phyloP scores from a whole-genome alignment of 148 eudicot genomes.

The Silene uniflora region DNA sequence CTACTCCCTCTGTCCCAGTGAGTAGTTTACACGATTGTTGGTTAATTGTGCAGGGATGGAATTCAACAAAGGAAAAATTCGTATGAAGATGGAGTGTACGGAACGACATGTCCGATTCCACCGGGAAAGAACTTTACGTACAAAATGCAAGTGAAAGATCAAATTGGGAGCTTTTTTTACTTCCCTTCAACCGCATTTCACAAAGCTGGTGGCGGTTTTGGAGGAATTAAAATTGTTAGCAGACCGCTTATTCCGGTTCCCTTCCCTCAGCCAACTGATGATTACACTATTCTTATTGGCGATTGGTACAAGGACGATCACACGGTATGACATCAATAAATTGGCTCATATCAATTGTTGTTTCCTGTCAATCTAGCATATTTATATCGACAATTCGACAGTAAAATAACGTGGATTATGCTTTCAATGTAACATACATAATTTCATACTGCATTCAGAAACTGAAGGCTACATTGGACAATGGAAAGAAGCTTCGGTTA shows the following conservation, averaged over 20 bases:
- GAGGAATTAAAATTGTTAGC: slow-evolving; percentile 63
- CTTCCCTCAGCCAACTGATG: slow-evolving; percentile 57
- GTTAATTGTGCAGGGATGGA: slow-evolving; percentile 51
- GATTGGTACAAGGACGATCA: slow-evolving; percentile 64
- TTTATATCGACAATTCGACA: too few relatives aligned
- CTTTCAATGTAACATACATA: too few relatives aligned
- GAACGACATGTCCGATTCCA: slow-evolving; percentile 91
- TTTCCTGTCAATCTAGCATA: too few relatives aligned
- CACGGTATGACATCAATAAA: too few relatives aligned
- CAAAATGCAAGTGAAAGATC: slow-evolving; percentile 73
- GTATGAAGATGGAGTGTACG: slow-evolving; percentile 69
- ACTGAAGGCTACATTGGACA: slow-evolving; percentile 49
- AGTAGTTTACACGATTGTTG: too few relatives aligned
- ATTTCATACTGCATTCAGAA: slow-evolving; percentile 25
- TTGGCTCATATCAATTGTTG: too few relatives aligned
- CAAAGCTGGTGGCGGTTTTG: slow-evolving; percentile 84
- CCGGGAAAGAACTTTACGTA: slow-evolving; percentile 76
- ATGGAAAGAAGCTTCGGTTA: slow-evolving; percentile 48
- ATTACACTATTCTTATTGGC: slow-evolving; percentile 62
- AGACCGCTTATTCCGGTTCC: slow-evolving; percentile 75
- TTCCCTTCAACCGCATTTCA: slow-evolving; percentile 78
- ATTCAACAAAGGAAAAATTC: slow-evolving; percentile 79
- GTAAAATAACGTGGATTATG: too few relatives aligned
- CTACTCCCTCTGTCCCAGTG: too few relatives aligned
- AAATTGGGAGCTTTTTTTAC: slow-evolving; percentile 80